Evolutionary conservation across 495 filamentous ascomycete species (phyloP).

Genomic region (Tuber borchii): DNA sequence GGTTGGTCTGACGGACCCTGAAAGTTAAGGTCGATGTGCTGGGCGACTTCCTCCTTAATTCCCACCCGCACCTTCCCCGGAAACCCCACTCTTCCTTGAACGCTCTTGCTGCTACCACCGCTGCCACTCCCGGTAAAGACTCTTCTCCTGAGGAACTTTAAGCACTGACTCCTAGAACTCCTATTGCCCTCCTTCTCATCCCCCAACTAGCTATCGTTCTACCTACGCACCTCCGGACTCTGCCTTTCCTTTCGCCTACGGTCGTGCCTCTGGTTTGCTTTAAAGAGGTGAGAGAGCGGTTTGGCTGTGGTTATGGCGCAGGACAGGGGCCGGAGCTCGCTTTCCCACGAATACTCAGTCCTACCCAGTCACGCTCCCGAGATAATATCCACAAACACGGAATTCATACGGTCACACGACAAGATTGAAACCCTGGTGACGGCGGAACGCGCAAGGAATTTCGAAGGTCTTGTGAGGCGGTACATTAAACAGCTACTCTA

Average conservation of each 20-base stretch:
- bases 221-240: not conserved
- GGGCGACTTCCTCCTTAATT: not conserved
- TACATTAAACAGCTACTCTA: conserved; percentile 78
- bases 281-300: not conserved
- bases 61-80: not conserved
- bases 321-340: not conserved
- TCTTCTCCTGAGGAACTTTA: not conserved
- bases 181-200: not conserved
- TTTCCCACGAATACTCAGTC: conserved; percentile 29
- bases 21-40: not conserved
- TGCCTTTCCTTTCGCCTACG: not conserved
- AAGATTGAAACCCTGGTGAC: conserved; percentile 49
- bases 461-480: conserved; percentile 52
- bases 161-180: not conserved
- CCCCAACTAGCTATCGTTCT: not conserved
- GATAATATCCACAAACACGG: conserved; percentile 48
- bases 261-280: not conserved
- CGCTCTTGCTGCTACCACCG: not conserved
- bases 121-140: not conserved
- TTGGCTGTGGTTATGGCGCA: not conserved
- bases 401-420: conserved; percentile 48
- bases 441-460: conserved; percentile 50
- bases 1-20: not conserved
- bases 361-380: conserved; percentile 50
- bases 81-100: not conserved